Base-by-base conservation (phyloP, 2,329 filamentous ascomycete species). In the Coniella vitis region DNA sequence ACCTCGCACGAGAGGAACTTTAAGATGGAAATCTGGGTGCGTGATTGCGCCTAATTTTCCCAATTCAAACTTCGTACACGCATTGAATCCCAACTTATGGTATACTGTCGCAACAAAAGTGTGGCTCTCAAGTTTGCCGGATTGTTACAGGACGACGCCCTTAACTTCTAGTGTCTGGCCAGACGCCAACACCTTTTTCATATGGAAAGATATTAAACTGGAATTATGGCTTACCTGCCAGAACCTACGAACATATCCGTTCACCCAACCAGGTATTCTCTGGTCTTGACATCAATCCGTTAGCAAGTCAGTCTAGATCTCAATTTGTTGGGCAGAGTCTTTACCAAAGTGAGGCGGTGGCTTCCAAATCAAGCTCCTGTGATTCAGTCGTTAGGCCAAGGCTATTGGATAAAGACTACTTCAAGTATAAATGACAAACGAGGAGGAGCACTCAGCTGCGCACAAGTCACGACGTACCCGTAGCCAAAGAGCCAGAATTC, bases 401-500 rank as follows among this genome's bases (percentile, higher is more conserved):
- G n/a, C n/a, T n/a, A n/a, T n/a, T n/a, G n/a, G n/a, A n/a, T n/a
- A n/a, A n/a, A n/a, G n/a, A n/a, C n/a, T n/a, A n/a, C n/a, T n/a
- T n/a, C n/a, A n/a, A n/a, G n/a, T n/a, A n/a, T n/a, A n/a, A n/a
- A n/a, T n/a, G n/a, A n/a, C n/a, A n/a, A n/a, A n/a, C n/a, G n/a
- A n/a, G n/a, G n/a, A n/a, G 42, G 45, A 53, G 37, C 48, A 29
- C 42, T 34, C 43, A 34, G 51, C 41, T 29, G 5, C 5, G 25
- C 25, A 29, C 25, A 29, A 29, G 5, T 29, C 25, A 29, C 57
- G 52, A 53, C 57, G 52, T 51, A 95, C 91, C 91, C 93, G 63
- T 97, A 98, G 54, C 93, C 93, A 67, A 95, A 97, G 39, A 98
- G 74, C 93, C 93, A 98, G 60, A 97, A 90, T 63, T 95, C 87